Evolutionary conservation across 176 grass and related monocot species (phyloP), one percentile per base, ranked within the genome.

Genomic region (Themeda triandra): DNA sequence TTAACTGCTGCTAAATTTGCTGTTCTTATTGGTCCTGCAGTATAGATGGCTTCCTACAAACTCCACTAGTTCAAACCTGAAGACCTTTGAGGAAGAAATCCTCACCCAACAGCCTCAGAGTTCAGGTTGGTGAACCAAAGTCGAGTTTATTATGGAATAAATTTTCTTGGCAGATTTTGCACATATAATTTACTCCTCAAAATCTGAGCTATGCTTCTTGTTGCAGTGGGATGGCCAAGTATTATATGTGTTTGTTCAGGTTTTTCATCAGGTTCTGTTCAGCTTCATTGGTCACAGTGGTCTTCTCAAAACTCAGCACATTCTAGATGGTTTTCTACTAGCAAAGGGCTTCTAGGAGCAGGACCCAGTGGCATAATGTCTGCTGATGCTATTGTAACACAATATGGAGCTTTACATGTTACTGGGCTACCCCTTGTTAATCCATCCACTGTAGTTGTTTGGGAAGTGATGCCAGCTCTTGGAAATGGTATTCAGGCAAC

Each of bases 401-500:
- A 99, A 69, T 89, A 84, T 83, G 96, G 96, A 71, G 88, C 83
- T 51, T 69, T 99, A 79, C 96, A 99, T 85, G 93, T 99, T 91
- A 93, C 96, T 85, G 96, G 96, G 41, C 93, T 99, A 21, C 96
- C 96, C 67, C 96, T 99, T 90, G 96, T 99, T 75, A 99, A 99
- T 90, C 91, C 96, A 69, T 99, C 96, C 30, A 99, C 96, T 71
- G 96, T 99, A 78, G 96, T 99, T 62, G 96, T 99, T 80, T 99
- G 96, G 96, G 96, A 99, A 83, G 96, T 99, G 83, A 99, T 99
- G 96, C 91, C 96, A 62, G 96, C 93, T 79, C 89, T 91, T 73
- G 96, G 93, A 68, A 99, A 94, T 91, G 89, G 93, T 82, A 81
- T 96, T 84, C 93, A 96, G 79, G 83, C 86, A 85, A 89, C 93